These are phyloP conservation scores for Paratinospora sagittata DNA, from an alignment of 164 flowering plant species.

Conservation along the genomic window DNA sequence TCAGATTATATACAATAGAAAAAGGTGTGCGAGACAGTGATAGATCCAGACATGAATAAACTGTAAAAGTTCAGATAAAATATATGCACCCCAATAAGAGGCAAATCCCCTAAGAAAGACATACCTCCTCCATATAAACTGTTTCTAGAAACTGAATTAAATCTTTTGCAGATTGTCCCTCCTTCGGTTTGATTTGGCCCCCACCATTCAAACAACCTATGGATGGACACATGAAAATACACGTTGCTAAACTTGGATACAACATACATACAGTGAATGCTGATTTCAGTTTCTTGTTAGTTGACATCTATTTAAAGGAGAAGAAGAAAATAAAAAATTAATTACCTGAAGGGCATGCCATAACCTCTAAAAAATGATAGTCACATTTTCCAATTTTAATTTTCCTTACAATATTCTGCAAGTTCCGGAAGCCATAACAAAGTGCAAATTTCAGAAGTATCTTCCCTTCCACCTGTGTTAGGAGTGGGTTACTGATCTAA, in stretches of 20 bases:
- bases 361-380: slow-evolving; percentile 86
- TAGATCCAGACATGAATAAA: no score
- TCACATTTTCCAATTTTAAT: slow-evolving; percentile 78
- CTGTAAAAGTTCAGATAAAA: not conserved
- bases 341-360: slow-evolving; percentile 98
- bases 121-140: slow-evolving; percentile 64
- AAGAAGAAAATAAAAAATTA: not conserved
- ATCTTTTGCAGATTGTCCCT: slow-evolving; percentile 78
- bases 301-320: not conserved
- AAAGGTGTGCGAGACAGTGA: no score
- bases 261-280: not conserved
- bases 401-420: slow-evolving; percentile 80
- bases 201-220: slow-evolving; percentile 98
- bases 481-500: slow-evolving; percentile 4
- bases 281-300: not conserved
- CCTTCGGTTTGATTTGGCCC: slow-evolving; percentile 83
- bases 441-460: slow-evolving; percentile 74
- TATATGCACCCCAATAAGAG: not conserved
- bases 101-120: slow-evolving; percentile 15
- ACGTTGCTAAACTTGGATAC: not conserved
- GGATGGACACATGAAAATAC: slow-evolving; percentile 1
- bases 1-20: no score
- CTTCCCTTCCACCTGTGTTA: slow-evolving; percentile 70
- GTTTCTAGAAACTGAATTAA: slow-evolving; percentile 57
- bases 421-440: slow-evolving; percentile 97